Conservation (phyloP, 495 filamentous ascomycete species). For the Lophiostoma macrostomum region DNA sequence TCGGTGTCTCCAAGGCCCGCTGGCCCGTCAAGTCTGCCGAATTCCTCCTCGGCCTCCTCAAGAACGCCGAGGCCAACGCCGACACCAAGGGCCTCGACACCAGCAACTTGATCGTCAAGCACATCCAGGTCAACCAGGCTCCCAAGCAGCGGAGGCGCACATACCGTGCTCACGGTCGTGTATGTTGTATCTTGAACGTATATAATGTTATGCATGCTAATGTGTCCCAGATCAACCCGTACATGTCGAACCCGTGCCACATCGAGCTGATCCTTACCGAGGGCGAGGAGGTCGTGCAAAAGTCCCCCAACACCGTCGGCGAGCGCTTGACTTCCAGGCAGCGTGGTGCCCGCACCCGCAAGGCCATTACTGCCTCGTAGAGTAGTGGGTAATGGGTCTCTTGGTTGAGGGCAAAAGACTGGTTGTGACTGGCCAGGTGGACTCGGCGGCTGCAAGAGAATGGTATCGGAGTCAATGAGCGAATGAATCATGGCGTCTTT, state of each 20-base stretch:
- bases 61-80: constrained; percentile 99
- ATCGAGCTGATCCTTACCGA: constrained; percentile 99
- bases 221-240: constrained; percentile 85
- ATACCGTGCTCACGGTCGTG: constrained; percentile 99
- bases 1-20: constrained; percentile 92
- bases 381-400: constrained; percentile 8
- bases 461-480: constrained; percentile 31
- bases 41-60: constrained; percentile 93
- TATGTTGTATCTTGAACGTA: constrained; percentile 53
- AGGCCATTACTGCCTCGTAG: constrained; percentile 79
- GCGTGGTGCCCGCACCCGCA: constrained; percentile 74
- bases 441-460: too few relatives aligned
- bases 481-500: constrained; percentile 30
- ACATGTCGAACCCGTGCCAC: constrained; percentile 99
- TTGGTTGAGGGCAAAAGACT: too few relatives aligned
- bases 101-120: constrained; percentile 92
- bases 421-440: too few relatives aligned
- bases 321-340: constrained; percentile 77
- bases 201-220: background rate
- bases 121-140: constrained; percentile 99
- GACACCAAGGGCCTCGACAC: constrained; percentile 99
- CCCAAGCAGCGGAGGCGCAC: constrained; percentile 97
- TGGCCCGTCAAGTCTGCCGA: constrained; percentile 99
- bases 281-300: constrained; percentile 85
- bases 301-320: constrained; percentile 63